Base-by-base conservation (phyloP, 352 stramenopile genomes). In the Phytophthora idaei region DNA sequence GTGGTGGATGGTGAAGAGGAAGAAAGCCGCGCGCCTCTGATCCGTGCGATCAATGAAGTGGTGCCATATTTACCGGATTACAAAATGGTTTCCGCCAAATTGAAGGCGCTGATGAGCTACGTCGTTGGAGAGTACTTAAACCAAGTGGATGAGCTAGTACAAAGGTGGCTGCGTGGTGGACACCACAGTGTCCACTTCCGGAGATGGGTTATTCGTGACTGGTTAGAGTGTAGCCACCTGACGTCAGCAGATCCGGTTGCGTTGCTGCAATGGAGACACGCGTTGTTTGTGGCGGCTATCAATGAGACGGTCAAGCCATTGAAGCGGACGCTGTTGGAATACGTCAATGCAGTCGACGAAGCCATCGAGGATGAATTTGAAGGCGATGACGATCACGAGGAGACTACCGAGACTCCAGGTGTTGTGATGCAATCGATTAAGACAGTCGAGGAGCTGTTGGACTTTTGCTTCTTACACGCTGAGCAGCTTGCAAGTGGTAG, bases 61-160 rank as follows among this genome's bases (percentile, higher is more conserved):
- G 71, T 89, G 74, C 78, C 80, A 55, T 52, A 78, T 46, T 54
- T 89, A 25, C 66, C 71, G 29, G 77, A 85, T 66, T 87, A 85
- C 66, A 84, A 70, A 64, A 54, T 60, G 0, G 41, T 83, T 3
- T 55, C 28, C 14, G 14, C 54, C 9, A 64, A 80, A 53, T 28
- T 87, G 52, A 69, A 36, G 15, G 69, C 64, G 2, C 42, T 89
- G 45, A 36, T 89, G 49, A 46, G 49, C 5, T 82, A 72, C 44
- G 73, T 53, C n/a, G 46, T 67, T 34, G n/a, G 56, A 31, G 31
- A 42, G 71, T 77, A 74, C 48, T 32, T 48, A 29, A 37, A 21
- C 6, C 55, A 76, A 76, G 69, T 66, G 25, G 53, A 75, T 64
- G 46, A 6, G 0, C 41, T 81, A 49, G 27, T 79, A 14, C 49